phyloP scores from a whole-genome alignment of 441 rosid species.

The Erodium moschatum region DNA sequence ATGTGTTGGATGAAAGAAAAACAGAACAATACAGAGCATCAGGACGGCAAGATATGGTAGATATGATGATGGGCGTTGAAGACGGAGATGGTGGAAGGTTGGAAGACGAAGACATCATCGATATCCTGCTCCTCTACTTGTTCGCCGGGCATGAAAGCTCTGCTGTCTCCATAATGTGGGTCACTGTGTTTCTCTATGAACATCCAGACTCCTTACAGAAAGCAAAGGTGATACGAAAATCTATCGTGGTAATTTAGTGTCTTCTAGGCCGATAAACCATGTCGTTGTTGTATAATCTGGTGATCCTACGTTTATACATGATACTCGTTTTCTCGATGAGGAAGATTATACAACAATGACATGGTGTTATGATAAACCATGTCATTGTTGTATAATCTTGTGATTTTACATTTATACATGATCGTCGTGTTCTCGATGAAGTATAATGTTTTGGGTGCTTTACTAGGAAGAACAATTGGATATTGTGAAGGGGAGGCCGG shows the following conservation, averaged over 20 bases:
- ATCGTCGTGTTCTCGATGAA: too few species aligned
- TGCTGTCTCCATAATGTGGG: constrained; percentile 25
- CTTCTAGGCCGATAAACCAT: too few species aligned
- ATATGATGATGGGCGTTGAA: constrained; percentile 22
- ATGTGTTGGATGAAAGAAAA: constrained; percentile 20
- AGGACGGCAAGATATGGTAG: constrained; percentile 20
- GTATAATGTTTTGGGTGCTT: neutral
- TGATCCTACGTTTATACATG: too few species aligned
- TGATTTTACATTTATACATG: too few species aligned
- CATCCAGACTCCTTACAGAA: constrained; percentile 19
- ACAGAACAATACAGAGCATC: neutral
- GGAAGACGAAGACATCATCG: constrained; percentile 19
- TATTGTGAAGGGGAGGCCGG: constrained; percentile 19
- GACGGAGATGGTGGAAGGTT: constrained; percentile 21
- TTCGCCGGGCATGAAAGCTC: constrained; percentile 29
- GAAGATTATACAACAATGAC: too few species aligned
- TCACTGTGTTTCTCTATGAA: constrained; percentile 14
- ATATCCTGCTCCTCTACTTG: constrained; percentile 21
- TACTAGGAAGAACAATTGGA: constrained; percentile 24
- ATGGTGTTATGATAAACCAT: too few species aligned
- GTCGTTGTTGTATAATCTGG: too few species aligned
- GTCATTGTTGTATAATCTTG: too few species aligned
- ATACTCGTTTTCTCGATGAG: too few species aligned
- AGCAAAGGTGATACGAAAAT: constrained; percentile 17
- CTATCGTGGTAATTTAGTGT: neutral